These are phyloP conservation scores for Fagopyrum esculentum DNA, from an alignment of 148 eudicot genomes.

Conservation along the genomic window DNA sequence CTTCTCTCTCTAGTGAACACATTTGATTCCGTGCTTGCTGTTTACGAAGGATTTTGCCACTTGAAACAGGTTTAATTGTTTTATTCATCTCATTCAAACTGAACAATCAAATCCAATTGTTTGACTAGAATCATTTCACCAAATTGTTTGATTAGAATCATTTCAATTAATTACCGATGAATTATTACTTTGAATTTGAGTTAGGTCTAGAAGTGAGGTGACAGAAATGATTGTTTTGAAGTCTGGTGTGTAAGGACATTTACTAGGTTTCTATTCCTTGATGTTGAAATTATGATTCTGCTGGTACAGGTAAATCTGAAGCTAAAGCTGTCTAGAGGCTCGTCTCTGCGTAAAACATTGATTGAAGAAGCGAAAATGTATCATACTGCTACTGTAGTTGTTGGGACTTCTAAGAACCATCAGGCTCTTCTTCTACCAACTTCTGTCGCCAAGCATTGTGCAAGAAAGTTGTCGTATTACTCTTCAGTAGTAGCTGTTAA, in stretches of 20 bases:
- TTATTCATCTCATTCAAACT: neutral
- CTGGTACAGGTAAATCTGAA: slow-evolving; percentile 54
- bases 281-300: neutral
- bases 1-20: slow-evolving; percentile 59
- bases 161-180: too few relatives aligned
- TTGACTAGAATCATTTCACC: too few relatives aligned
- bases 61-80: slow-evolving; percentile 48
- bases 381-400: slow-evolving; percentile 39
- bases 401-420: slow-evolving; percentile 41
- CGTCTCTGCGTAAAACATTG: slow-evolving; percentile 46
- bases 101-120: too few relatives aligned
- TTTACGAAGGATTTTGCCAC: slow-evolving; percentile 78
- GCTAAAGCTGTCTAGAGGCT: slow-evolving; percentile 59
- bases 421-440: slow-evolving; percentile 41
- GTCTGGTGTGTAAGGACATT: too few relatives aligned
- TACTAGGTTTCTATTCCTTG: neutral
- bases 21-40: slow-evolving; percentile 67
- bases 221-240: too few relatives aligned
- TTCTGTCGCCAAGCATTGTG: slow-evolving; percentile 75
- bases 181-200: too few relatives aligned
- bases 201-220: too few relatives aligned
- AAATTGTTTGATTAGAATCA: too few relatives aligned
- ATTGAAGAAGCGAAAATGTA: slow-evolving; percentile 41
- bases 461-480: slow-evolving; percentile 37
- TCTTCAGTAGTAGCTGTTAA: slow-evolving; percentile 48